A percentile compares a stretch with the other conserved stretches of the same genome.
phyloP scores from a whole-genome alignment of 1,284 basidiomycete genomes.

The Waitea zeae region DNA sequence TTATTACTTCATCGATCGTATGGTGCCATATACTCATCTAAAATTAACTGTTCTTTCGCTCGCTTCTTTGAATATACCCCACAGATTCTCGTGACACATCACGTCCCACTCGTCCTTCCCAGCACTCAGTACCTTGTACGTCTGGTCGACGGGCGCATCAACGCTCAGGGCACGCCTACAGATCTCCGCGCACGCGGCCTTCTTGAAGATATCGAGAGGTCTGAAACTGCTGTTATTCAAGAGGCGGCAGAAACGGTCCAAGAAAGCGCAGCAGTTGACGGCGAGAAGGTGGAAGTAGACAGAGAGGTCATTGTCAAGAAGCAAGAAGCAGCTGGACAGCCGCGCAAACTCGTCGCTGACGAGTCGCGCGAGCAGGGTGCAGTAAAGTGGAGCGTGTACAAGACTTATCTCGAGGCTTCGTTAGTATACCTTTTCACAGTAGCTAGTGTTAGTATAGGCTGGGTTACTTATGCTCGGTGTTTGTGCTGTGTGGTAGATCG shows the following conservation, averaged over 20 bases:
- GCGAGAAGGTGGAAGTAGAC: constrained; percentile 14
- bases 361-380: constrained; percentile 58
- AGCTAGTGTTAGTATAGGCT: too few relatives aligned
- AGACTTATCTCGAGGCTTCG: not conserved
- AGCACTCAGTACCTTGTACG: constrained; percentile 51
- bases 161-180: constrained; percentile 44
- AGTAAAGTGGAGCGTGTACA: constrained; percentile 69
- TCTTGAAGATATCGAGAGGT: constrained; percentile 39
- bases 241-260: constrained; percentile 11
- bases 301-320: constrained; percentile 8
- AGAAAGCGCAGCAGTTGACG: constrained; percentile 8
- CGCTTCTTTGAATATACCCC: too few relatives aligned
- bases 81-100: constrained; percentile 56
- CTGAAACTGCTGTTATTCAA: constrained; percentile 15
- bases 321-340: constrained; percentile 25
- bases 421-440: not conserved
- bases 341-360: constrained; percentile 47
- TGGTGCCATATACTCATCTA: not conserved
- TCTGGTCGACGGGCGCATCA: constrained; percentile 59
- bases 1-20: too few relatives aligned
- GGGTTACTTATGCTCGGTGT: too few relatives aligned
- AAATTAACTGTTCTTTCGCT: too few relatives aligned
- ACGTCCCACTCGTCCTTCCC: constrained; percentile 58
- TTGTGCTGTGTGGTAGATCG: too few relatives aligned
- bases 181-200: constrained; percentile 39